Percentiles rank a stretch among this genome's conserved stretches.
Conservation (phyloP, 2,329 filamentous ascomycete genomes). For the Celoporthe dispersa region DNA sequence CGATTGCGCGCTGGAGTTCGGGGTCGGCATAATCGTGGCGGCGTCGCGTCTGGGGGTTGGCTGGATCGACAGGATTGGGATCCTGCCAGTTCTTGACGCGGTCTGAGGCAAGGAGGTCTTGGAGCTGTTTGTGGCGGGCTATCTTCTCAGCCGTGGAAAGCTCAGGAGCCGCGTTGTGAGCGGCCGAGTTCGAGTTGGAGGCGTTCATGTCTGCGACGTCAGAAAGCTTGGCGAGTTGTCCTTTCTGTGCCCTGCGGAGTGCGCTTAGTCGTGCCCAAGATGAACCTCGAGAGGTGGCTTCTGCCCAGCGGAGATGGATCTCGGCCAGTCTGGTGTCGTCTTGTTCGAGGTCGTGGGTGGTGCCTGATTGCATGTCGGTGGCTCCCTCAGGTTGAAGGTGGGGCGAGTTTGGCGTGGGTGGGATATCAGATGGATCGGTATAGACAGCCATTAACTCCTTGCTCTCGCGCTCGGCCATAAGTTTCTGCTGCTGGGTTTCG, state of each 20-base stretch:
- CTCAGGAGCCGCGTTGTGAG: constrained; percentile 28
- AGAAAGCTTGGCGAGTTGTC: constrained; percentile 10
- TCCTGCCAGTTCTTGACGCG: constrained; percentile 49
- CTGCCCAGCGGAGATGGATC: constrained; percentile 53
- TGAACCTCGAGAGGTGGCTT: constrained; percentile 49
- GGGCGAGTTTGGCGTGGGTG: constrained; percentile 60
- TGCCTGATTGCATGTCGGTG: constrained; percentile 18
- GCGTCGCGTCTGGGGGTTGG: constrained; percentile 37
- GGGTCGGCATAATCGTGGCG: constrained; percentile 49
- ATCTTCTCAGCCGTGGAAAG: constrained; percentile 34
- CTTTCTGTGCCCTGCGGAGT: constrained; percentile 41
- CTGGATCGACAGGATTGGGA: constrained; percentile 43
- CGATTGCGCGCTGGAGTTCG: constrained; percentile 47
- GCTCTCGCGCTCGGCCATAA: constrained; percentile 61
- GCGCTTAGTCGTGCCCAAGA: constrained; percentile 49
- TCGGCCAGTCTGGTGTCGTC: constrained; percentile 51
- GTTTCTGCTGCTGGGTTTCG: constrained; percentile 58
- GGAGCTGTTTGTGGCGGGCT: constrained; percentile 46
- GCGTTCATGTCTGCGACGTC: constrained; percentile 19
- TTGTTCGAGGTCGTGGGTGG: constrained; percentile 20
- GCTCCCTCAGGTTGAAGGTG: constrained; percentile 30
- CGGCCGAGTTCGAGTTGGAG: constrained; percentile 35
- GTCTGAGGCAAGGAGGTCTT: constrained; percentile 50
- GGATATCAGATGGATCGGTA: constrained; percentile 57
- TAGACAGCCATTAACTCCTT: constrained; percentile 67